These are phyloP conservation scores for Teunomyces barrocoloradensis DNA, from an alignment of 805 yeast species.

Conservation along the genomic window DNA sequence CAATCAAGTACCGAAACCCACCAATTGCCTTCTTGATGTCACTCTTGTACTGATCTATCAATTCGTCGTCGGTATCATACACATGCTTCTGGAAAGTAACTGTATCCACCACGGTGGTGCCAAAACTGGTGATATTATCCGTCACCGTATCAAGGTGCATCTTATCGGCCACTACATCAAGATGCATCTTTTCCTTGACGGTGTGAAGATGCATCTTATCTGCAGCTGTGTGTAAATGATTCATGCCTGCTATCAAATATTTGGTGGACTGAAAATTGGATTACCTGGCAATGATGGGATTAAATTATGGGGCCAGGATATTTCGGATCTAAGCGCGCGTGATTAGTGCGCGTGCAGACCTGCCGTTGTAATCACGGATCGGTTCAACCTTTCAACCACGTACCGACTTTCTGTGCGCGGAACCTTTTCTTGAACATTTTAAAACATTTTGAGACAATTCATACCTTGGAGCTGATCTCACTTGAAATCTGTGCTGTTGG, in stretches of 20 bases:
- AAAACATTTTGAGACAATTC: too few relatives aligned
- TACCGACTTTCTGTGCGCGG: too few relatives aligned
- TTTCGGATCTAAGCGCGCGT: conserved; percentile 2
- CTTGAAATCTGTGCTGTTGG: too few relatives aligned
- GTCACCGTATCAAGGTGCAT: conserved; percentile 3
- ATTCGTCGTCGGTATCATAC: conserved; percentile 17
- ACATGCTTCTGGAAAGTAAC: conserved; percentile 3
- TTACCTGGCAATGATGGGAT: background rate
- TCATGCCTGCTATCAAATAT: background rate
- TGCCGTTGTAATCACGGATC: background rate
- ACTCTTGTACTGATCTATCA: conserved; percentile 12
- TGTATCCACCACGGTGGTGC: conserved; percentile 10
- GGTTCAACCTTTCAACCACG: too few relatives aligned
- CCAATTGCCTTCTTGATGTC: conserved; percentile 25
- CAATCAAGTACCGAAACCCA: conserved; percentile 40
- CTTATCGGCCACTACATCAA: conserved; percentile 1
- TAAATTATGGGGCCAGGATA: conserved; percentile 3
- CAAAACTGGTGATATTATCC: conserved; percentile 10
- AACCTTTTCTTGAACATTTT: too few relatives aligned
- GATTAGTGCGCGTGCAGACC: conserved; percentile 1
- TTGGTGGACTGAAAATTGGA: background rate
- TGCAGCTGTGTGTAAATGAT: conserved; percentile 3
- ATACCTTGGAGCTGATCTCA: too few relatives aligned
- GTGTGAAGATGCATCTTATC: conserved; percentile 1
- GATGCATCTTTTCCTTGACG: background rate